These are phyloP conservation scores for Protomyces arabidopsidicola DNA, from an alignment of 1,139 yeast species.

Conservation along the genomic window DNA sequence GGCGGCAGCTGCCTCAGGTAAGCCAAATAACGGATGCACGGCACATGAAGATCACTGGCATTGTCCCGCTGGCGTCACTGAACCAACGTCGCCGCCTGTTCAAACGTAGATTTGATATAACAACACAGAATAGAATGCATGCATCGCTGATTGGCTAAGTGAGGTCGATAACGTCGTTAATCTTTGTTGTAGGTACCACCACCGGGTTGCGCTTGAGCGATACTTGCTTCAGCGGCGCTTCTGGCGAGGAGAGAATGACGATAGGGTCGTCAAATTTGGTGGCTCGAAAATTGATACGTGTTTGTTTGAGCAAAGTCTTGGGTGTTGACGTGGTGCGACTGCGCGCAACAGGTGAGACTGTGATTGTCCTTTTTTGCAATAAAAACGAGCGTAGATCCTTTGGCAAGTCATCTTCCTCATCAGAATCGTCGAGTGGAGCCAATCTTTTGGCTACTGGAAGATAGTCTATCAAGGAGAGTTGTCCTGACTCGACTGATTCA, in stretches of 20 bases:
- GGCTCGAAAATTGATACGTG: background rate
- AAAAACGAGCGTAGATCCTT: background rate
- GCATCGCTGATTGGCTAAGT: background rate
- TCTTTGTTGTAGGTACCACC: background rate
- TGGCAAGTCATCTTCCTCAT: background rate
- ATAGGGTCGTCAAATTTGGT: background rate
- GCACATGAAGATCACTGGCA: background rate
- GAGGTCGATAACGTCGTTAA: background rate
- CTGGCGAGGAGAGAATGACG: background rate
- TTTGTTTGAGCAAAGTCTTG: background rate
- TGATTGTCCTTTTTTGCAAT: background rate
- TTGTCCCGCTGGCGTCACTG: background rate
- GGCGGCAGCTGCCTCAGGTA: background rate
- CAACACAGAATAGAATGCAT: background rate
- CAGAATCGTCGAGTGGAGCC: background rate
- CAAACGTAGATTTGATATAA: background rate
- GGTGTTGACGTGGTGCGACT: background rate
- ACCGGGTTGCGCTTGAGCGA: too few species aligned
- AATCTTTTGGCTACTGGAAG: background rate
- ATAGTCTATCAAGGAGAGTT: background rate
- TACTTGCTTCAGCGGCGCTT: background rate
- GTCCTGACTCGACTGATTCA: background rate
- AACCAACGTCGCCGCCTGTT: background rate
- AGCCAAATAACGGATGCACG: background rate
- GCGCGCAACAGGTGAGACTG: background rate